Evolutionary conservation across 2,329 filamentous ascomycete species (phyloP).

Genomic region (Xylaria sp.): DNA sequence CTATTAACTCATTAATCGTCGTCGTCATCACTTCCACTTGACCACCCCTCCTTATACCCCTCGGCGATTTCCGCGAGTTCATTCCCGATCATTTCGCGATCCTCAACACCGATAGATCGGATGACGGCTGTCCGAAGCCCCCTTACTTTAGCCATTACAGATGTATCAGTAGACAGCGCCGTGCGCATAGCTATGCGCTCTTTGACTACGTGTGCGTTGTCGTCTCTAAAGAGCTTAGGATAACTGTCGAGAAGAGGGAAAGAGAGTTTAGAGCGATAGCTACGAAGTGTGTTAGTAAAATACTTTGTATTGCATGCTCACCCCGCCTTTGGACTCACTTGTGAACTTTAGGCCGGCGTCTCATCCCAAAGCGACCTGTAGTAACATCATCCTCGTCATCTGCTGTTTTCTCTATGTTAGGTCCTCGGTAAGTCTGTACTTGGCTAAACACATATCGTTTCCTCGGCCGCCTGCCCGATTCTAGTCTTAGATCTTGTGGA

Average conservation of each 20-base stretch:
- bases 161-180: constrained; percentile 74
- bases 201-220: constrained; percentile 43
- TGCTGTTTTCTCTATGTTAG: constrained; percentile 34
- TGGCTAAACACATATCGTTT: constrained; percentile 52
- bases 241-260: constrained; percentile 87
- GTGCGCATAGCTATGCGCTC: constrained; percentile 57
- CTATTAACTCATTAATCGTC: constrained; percentile 56
- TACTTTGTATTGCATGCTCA: neutral
- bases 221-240: constrained; percentile 71
- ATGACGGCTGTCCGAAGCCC: constrained; percentile 67
- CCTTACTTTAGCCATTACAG: constrained; percentile 72
- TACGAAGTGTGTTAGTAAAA: constrained; percentile 33
- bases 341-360: constrained; percentile 39
- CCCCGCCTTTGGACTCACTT: constrained; percentile 33
- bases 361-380: constrained; percentile 22
- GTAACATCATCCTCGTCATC: constrained; percentile 33
- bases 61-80: constrained; percentile 82
- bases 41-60: constrained; percentile 88
- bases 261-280: constrained; percentile 60
- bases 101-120: constrained; percentile 71
- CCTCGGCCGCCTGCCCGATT: constrained; percentile 30
- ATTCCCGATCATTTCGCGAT: constrained; percentile 83
- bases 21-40: constrained; percentile 73
- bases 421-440: constrained; percentile 44
- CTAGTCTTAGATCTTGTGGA: constrained; percentile 44